Percentiles rank a stretch among this genome's conserved stretches.
Evolutionary conservation across 352 stramenopile species (phyloP).

Genomic region (Globisporangium uncinulatum): DNA sequence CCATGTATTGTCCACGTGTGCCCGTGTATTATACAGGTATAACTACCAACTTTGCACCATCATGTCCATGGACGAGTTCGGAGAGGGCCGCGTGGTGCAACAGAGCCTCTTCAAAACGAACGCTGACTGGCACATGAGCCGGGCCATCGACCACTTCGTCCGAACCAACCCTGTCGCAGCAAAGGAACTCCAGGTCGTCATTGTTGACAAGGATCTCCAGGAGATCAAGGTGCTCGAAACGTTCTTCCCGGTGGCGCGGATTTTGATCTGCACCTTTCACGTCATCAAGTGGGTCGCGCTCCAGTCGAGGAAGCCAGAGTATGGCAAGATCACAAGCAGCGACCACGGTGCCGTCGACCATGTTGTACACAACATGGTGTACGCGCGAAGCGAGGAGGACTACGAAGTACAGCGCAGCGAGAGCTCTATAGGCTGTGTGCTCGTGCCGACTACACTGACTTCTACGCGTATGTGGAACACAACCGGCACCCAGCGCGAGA

Average conservation of each 20-base stretch:
- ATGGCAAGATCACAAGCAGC: slow-evolving; percentile 3
- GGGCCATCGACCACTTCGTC: slow-evolving; percentile 1
- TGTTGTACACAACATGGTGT: slow-evolving; percentile 6
- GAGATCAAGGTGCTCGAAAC: slow-evolving; percentile 6
- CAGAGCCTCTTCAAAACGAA: slow-evolving; percentile 11
- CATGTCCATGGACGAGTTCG: slow-evolving; percentile 9
- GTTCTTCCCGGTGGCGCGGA: too few species aligned
- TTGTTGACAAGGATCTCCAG: slow-evolving; percentile 19
- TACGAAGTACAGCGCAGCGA: slow-evolving; percentile 1
- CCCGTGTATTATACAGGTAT: too few species aligned
- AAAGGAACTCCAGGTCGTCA: slow-evolving; percentile 6
- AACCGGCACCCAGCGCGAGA: too few species aligned
- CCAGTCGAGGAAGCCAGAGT: slow-evolving; percentile 4
- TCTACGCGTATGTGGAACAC: too few species aligned
- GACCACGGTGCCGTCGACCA: slow-evolving; percentile 4
- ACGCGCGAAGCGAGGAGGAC: background rate
- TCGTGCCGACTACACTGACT: too few species aligned
- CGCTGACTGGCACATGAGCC: slow-evolving; percentile 12
- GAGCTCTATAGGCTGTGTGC: too few species aligned
- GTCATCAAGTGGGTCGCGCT: background rate
- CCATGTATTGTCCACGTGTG: too few species aligned
- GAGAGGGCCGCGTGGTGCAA: slow-evolving; percentile 4
- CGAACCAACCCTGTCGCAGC: background rate
- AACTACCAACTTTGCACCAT: slow-evolving; percentile 12
- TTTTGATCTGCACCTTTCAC: too few species aligned